Conservation (phyloP, 768 basidiomycete genomes). For the Rhodotorula paludigena region DNA sequence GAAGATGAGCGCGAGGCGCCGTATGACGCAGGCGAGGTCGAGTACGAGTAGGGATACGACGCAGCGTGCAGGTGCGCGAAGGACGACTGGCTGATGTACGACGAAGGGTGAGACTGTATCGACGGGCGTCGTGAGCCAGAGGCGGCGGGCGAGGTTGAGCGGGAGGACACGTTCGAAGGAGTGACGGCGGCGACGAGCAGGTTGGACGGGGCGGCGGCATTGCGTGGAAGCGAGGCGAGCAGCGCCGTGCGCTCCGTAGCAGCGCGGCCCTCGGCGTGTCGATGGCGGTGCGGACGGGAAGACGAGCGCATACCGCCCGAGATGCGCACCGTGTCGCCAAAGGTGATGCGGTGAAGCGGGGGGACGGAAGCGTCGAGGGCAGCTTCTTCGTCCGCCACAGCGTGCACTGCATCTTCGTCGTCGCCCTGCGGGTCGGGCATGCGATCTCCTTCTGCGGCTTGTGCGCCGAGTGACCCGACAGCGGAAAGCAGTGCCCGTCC, state of each 20-base stretch:
- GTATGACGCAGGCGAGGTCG: conserved; percentile 26
- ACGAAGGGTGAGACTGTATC: conserved; percentile 5
- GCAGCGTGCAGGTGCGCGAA: not conserved
- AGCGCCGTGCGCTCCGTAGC: not conserved
- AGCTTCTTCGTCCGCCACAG: not conserved
- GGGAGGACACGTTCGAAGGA: conserved; percentile 6
- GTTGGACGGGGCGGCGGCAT: conserved; percentile 5
- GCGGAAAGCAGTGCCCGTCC: conserved; percentile 10
- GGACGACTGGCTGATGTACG: not conserved
- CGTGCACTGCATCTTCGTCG: conserved; percentile 6
- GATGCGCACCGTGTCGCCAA: conserved; percentile 28
- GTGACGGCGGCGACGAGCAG: conserved; percentile 11
- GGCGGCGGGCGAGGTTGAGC: conserved; percentile 8
- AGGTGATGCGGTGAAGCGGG: conserved; percentile 20
- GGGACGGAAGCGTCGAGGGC: not conserved
- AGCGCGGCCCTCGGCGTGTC: not conserved
- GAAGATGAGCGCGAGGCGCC: conserved; percentile 26
- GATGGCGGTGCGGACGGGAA: conserved; percentile 12
- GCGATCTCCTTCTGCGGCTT: not conserved
- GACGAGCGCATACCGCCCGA: conserved; percentile 1
- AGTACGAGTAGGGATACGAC: conserved; percentile 4
- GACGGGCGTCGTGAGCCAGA: not conserved
- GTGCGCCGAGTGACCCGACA: not conserved
- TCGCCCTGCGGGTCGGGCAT: no score
- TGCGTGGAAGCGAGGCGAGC: not conserved